Evolutionary conservation across 139 green algal genomes (phyloP).

Genomic region (Coccomyxa sp.): DNA sequence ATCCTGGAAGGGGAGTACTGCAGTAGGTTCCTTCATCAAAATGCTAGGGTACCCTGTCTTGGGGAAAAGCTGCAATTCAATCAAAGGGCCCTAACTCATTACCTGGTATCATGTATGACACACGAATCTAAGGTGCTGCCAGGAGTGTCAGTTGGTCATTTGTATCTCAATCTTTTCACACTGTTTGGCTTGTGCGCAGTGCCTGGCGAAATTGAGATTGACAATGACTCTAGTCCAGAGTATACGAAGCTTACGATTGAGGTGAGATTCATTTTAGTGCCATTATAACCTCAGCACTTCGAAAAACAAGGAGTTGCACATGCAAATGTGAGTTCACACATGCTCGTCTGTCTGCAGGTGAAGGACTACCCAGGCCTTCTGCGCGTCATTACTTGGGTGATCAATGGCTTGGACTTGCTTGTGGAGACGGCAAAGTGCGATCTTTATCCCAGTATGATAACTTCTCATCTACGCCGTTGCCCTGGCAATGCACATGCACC

Average conservation of each 20-base stretch:
- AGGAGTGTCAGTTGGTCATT: not conserved
- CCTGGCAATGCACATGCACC: too few relatives aligned
- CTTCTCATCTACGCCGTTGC: not conserved
- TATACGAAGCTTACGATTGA: conserved; percentile 49
- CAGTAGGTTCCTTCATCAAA: not conserved
- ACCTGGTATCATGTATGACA: not conserved
- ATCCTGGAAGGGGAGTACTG: not conserved
- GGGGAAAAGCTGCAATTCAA: too few relatives aligned
- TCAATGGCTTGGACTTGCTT: conserved; percentile 48
- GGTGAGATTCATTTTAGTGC: not conserved
- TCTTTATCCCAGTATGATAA: not conserved
- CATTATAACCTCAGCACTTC: not conserved
- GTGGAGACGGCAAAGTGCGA: conserved; percentile 39
- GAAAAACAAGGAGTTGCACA: not conserved
- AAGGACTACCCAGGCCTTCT: conserved; percentile 54
- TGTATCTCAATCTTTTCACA: not conserved
- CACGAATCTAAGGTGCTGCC: not conserved
- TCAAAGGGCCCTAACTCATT: not conserved
- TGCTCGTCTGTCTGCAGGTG: conserved; percentile 9
- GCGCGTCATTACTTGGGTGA: conserved; percentile 42
- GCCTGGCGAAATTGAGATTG: conserved; percentile 23
- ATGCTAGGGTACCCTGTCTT: too few relatives aligned
- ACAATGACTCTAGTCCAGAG: conserved; percentile 38
- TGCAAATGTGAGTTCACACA: not conserved
- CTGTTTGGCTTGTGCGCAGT: not conserved